phyloP scores from a whole-genome alignment of 2,329 filamentous ascomycete genomes.

The Fusarium pseudograminearum region DNA sequence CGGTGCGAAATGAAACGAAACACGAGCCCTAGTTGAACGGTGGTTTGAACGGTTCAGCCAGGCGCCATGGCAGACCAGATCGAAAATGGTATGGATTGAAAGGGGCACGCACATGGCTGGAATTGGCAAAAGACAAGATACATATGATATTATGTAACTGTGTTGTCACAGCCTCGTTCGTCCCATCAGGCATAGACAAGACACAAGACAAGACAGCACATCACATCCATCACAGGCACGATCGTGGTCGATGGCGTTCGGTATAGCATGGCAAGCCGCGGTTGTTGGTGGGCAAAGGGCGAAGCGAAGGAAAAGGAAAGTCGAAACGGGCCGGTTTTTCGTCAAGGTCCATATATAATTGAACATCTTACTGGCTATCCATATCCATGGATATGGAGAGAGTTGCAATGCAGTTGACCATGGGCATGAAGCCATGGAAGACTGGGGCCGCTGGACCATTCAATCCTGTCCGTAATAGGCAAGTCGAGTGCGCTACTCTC shows the following conservation, averaged over 20 bases:
- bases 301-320: slow-evolving; percentile 15
- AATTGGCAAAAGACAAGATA: slow-evolving; percentile 25
- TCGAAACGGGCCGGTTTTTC: slow-evolving; percentile 38
- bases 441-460: slow-evolving; percentile 14
- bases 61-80: slow-evolving; percentile 15
- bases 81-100: slow-evolving; percentile 23
- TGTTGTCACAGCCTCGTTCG: slow-evolving; percentile 14
- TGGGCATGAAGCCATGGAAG: slow-evolving; percentile 1
- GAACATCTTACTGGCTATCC: slow-evolving; percentile 6
- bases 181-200: slow-evolving; percentile 3
- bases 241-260: slow-evolving; percentile 24
- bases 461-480: slow-evolving; percentile 26
- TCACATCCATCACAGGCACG: slow-evolving; percentile 8
- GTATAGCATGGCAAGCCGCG: slow-evolving; percentile 43
- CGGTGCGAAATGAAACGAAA: slow-evolving; percentile 28
- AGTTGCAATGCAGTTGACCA: slow-evolving; percentile 17
- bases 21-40: slow-evolving; percentile 8
- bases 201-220: not conserved
- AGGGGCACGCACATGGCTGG: slow-evolving; percentile 27
- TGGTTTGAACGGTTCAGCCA: slow-evolving; percentile 6
- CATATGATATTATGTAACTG: slow-evolving; percentile 21
- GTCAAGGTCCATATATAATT: slow-evolving; percentile 34
- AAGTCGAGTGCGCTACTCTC: slow-evolving; percentile 18
- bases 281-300: slow-evolving; percentile 28
- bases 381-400: slow-evolving; percentile 19